Evolutionary conservation across 1,284 basidiomycete species (phyloP), one percentile per base, ranked within the genome.

Genomic region (Nidula niveotomentosa): DNA sequence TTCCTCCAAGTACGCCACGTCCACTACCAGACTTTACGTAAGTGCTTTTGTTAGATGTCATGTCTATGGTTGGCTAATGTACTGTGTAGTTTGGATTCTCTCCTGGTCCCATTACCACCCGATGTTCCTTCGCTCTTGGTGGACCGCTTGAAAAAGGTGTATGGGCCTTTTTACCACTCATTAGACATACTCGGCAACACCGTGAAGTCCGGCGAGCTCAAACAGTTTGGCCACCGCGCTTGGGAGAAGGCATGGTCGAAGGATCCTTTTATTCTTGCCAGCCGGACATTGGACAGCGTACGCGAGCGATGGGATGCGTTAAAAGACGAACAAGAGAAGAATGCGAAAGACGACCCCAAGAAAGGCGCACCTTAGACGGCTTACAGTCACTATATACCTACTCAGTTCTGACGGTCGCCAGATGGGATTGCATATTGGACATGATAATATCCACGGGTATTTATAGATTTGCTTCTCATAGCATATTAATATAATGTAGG

Each of bases 171-270:
- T 23, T 23, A 23, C 23, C 23, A 23, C 23, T 23, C 23, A 23
- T 23, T 23, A 23, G 23, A 23, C 23, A 23, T 23, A 23, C 23
- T 23, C 23, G 23, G 23, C 23, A 23, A 23, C 23, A 23, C 23
- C 55, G 58, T 84, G 30, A 65, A 70, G 13, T 78, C 77, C 3
- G 84, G 83, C 7, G 75, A 80, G 53, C 80, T 81, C 56, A 72
- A 65, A 50, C 69, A 80, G 55, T 80, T 86, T 62, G 79, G 75
- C 3, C 60, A 60, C 18, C 77, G 79, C 2, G 65, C 79, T 2
- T 82, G 80, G 78, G 78, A 83, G 59, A 84, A 83, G 62, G 76
- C 81, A 12, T 75, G 69, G 67, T 76, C 79, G 1, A 71, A 74
- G 1, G 82, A 84, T 48, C 84, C 84, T 1, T 78, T 78, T 52